Conservation (phyloP, 1,139 yeast species). For the Blastobotrys illinoisensis region DNA sequence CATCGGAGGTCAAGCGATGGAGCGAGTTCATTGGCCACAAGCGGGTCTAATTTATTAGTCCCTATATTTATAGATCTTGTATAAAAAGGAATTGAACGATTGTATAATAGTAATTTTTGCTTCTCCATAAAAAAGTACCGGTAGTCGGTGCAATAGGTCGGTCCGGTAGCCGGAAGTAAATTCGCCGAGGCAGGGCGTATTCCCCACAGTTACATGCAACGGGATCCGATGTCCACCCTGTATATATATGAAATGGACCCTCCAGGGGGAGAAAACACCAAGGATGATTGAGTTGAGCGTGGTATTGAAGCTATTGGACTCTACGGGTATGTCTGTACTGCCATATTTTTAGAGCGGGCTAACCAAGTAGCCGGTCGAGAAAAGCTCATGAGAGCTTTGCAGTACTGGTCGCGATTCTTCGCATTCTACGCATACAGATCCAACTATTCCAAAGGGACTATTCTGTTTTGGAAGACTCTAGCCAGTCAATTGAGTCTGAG, state of each 20-base stretch:
- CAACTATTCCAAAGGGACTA: constrained; percentile 50
- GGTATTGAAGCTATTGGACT: constrained; percentile 40
- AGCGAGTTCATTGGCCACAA: constrained; percentile 92
- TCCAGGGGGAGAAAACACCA: neutral
- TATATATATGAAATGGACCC: neutral
- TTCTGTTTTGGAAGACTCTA: constrained; percentile 47
- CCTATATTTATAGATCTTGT: neutral
- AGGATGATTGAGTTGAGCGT: constrained; percentile 3
- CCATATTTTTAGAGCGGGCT: neutral
- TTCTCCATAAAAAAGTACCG: neutral
- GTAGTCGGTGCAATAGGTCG: neutral
- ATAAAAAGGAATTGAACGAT: neutral
- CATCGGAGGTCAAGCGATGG: constrained; percentile 89
- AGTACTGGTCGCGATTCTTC: constrained; percentile 73
- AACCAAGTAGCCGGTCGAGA: constrained; percentile 52
- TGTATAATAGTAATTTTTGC: neutral
- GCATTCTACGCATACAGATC: constrained; percentile 56
- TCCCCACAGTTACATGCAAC: neutral
- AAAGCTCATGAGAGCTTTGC: constrained; percentile 72
- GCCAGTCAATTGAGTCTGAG: constrained; percentile 60
- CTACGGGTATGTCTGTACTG: constrained; percentile 17
- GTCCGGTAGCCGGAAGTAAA: neutral
- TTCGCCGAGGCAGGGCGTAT: neutral
- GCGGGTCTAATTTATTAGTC: constrained; percentile 50
- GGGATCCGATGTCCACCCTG: neutral